Base-by-base conservation (phyloP, 2,329 filamentous ascomycete species). In the Eutypa lata region DNA sequence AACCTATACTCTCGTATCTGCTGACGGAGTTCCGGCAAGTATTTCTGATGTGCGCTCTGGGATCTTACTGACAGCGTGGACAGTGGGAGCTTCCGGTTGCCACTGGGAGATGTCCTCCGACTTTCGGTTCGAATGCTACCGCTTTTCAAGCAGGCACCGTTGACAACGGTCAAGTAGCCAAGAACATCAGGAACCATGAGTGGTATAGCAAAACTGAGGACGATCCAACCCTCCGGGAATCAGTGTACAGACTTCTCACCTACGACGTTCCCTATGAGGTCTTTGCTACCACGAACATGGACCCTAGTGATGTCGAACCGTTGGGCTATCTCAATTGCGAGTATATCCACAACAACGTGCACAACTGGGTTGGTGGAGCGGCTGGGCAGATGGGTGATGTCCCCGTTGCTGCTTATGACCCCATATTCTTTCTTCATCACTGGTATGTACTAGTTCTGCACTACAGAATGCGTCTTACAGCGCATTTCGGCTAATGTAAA, bases 401-500 rank as follows among this genome's bases (percentile, higher is more conserved):
- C 13, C 74, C 78, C 31, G 81, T 80, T 54, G 80, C 84, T 11
- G 77, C 81, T 0, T 88, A 84, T 63, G 86, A 88, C 63, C 84
- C 85, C 0, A 68, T 83, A 8, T 88, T 86, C 67, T 84, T 77
- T 77, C 69, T 87, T 4, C 83, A 87, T 60, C 84, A 87, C 65
- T 67, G 74, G 58, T 80, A 31, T 10, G 26, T 31, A 31, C 5
- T 31, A 6, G 26, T 31, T 31, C 26, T 31, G 26, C 26, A 31
- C 10, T 6, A 31, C 10, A 31, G n/a, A 31, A 10, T 31, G 26
- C 26, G 26, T 31, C 26, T 10, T 31, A 5, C 26, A 5, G 10
- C 26, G 26, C 26, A 10, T 31, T 31, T 31, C 26, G 5, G 26
- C 26, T 31, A 10, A 31, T 31, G 26, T 31, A 31, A 31, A 31